Evolutionary conservation across 139 green algal genomes (phyloP).

Genomic region (Chlorella sp.): DNA sequence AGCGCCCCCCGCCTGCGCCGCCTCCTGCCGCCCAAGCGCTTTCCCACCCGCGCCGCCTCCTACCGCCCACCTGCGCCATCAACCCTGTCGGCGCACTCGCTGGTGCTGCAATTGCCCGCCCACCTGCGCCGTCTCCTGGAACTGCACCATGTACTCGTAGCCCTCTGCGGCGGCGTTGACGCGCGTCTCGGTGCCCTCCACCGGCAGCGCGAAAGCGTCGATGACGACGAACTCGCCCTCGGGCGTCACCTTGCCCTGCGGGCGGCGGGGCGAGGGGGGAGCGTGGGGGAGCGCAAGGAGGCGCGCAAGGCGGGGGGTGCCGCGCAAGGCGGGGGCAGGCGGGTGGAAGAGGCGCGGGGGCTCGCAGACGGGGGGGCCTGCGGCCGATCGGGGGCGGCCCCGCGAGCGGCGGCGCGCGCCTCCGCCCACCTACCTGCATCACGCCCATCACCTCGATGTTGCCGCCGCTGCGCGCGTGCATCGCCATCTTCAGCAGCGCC

Average conservation of each 20-base stretch:
- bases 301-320: no score
- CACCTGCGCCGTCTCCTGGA: conserved; percentile 69
- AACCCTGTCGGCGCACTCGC: no score
- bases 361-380: no score
- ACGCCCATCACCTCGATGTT: conserved; percentile 98
- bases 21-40: no score
- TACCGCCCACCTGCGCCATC: neutral
- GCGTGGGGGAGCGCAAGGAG: no score
- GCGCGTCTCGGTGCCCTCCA: conserved; percentile 98
- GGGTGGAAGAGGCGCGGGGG: no score
- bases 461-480: conserved; percentile 92
- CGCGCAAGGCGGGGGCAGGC: no score
- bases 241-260: conserved; percentile 85
- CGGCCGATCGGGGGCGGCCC: no score
- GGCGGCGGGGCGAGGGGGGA: no score
- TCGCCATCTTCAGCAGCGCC: conserved; percentile 96
- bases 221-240: conserved; percentile 90
- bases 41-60: neutral
- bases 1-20: no score
- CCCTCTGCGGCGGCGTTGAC: conserved; percentile 92
- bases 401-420: no score
- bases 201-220: conserved; percentile 94
- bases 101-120: neutral
- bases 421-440: conserved; percentile 66
- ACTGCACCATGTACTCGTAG: conserved; percentile 97